These are phyloP conservation scores for Alternaria sp. DNA, from an alignment of 2,329 filamentous ascomycete species.

Conservation along the genomic window DNA sequence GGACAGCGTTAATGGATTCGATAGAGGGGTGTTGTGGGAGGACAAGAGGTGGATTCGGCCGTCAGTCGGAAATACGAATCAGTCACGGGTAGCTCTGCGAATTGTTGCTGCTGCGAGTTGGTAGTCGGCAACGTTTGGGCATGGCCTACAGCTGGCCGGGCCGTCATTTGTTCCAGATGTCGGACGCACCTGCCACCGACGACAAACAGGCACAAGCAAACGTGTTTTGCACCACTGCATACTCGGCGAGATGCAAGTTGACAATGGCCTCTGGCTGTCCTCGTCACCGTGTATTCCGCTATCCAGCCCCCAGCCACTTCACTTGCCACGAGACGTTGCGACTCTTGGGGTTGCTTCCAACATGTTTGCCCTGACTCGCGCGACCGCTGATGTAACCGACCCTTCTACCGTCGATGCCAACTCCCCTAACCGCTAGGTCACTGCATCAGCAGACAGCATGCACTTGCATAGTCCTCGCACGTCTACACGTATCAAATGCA, in stretches of 20 bases:
- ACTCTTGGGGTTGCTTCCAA: not conserved
- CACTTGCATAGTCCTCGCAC: constrained; percentile 1
- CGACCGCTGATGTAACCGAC: constrained; percentile 19
- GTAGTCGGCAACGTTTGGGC: constrained; percentile 28
- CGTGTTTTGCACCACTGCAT: not conserved
- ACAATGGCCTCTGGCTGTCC: not conserved
- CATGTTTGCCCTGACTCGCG: constrained; percentile 23
- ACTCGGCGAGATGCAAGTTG: not conserved
- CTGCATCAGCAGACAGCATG: constrained; percentile 1
- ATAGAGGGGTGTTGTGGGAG: constrained; percentile 14
- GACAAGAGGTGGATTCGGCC: not conserved
- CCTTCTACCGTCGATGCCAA: not conserved
- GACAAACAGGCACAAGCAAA: not conserved
- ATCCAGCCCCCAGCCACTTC: not conserved
- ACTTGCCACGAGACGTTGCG: not conserved
- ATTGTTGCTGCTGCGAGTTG: constrained; percentile 24
- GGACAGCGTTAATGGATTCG: constrained; percentile 36
- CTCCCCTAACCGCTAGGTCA: not conserved
- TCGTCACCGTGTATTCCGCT: not conserved
- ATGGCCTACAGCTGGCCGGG: constrained; percentile 32
- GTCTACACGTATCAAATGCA: constrained; percentile 4
- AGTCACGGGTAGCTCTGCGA: constrained; percentile 8
- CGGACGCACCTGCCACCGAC: constrained; percentile 22
- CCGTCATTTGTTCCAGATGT: constrained; percentile 30
- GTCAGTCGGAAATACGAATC: not conserved